A percentile compares a stretch with the other conserved stretches of the same genome.
phyloP scores from a whole-genome alignment of 2,329 filamentous ascomycete species.

The Diaporthe amygdali region DNA sequence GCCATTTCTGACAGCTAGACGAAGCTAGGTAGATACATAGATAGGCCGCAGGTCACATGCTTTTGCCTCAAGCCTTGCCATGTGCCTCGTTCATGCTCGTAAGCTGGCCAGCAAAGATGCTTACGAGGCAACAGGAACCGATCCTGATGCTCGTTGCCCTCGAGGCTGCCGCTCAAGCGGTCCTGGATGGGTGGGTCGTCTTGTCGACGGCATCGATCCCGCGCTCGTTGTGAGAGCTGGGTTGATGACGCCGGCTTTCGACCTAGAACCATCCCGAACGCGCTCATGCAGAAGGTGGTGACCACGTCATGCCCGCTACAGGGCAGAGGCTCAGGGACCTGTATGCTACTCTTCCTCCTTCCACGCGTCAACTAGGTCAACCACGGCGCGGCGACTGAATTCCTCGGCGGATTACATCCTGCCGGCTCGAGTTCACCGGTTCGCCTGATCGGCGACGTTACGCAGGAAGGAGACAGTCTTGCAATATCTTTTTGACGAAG shows the following conservation, averaged over 20 bases:
- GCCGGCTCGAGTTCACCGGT: not conserved
- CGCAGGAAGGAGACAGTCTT: not conserved
- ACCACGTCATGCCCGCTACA: not conserved
- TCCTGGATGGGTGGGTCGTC: not conserved
- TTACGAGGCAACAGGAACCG: not conserved
- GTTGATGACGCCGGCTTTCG: not conserved
- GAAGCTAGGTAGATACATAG: constrained; percentile 10
- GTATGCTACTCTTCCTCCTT: not conserved
- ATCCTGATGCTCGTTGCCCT: not conserved
- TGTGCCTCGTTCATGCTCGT: constrained; percentile 6
- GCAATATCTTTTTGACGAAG: not conserved
- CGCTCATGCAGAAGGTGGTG: not conserved
- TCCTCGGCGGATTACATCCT: not conserved
- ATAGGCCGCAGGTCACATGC: constrained; percentile 8
- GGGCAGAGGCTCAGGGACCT: not conserved
- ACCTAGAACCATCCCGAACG: not conserved
- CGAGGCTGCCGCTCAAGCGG: not conserved
- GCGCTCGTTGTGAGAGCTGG: not conserved
- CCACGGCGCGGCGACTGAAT: not conserved
- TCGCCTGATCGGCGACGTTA: not conserved
- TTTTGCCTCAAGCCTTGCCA: not conserved
- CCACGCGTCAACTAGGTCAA: not conserved
- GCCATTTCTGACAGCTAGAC: constrained; percentile 14
- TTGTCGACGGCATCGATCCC: not conserved
- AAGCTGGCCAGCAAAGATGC: not conserved